A percentile compares a stretch with the other conserved stretches of the same genome.
Conservation (phyloP, 129 eudicot genomes). For the Deinandra increscens region DNA sequence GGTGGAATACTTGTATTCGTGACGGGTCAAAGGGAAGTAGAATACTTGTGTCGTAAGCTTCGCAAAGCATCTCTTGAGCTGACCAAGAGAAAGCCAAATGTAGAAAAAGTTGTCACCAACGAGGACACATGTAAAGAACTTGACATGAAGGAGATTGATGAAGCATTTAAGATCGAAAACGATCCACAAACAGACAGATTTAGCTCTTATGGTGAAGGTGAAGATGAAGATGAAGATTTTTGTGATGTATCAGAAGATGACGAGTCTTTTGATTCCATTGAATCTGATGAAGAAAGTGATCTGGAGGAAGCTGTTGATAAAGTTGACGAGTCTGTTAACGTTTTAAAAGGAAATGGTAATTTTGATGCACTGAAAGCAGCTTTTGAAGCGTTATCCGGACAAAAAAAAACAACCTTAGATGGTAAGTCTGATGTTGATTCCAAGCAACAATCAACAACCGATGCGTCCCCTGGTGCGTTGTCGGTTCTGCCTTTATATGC, state of each 20-base stretch:
- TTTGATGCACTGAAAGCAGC: constrained; percentile 71
- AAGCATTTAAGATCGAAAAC: constrained; percentile 66
- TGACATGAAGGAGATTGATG: constrained; percentile 70
- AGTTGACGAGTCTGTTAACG: constrained; percentile 28
- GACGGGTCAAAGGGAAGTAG: constrained; percentile 97
- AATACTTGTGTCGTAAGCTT: constrained; percentile 66
- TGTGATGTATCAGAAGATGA: constrained; percentile 49
- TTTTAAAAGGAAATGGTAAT: constrained; percentile 42
- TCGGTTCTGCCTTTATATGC: constrained; percentile 86
- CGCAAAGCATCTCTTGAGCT: constrained; percentile 69
- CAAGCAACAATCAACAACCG: constrained; percentile 24
- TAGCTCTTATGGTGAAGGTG: constrained; percentile 49
- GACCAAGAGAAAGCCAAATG: constrained; percentile 29
- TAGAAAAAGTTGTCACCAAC: constrained; percentile 28
- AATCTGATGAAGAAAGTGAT: constrained; percentile 72
- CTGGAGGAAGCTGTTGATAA: constrained; percentile 40
- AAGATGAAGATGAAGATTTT: constrained; percentile 22
- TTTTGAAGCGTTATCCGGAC: constrained; percentile 76
- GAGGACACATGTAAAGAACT: constrained; percentile 37
- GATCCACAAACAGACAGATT: constrained; percentile 62
- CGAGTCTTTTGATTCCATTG: constrained; percentile 37
- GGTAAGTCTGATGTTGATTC: constrained; percentile 22
- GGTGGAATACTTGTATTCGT: constrained; percentile 97
- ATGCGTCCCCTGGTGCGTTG: constrained; percentile 42
- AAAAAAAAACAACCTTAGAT: constrained; percentile 19